Base-by-base conservation (phyloP, 129 eudicot genomes). In the Deinandra increscens region DNA sequence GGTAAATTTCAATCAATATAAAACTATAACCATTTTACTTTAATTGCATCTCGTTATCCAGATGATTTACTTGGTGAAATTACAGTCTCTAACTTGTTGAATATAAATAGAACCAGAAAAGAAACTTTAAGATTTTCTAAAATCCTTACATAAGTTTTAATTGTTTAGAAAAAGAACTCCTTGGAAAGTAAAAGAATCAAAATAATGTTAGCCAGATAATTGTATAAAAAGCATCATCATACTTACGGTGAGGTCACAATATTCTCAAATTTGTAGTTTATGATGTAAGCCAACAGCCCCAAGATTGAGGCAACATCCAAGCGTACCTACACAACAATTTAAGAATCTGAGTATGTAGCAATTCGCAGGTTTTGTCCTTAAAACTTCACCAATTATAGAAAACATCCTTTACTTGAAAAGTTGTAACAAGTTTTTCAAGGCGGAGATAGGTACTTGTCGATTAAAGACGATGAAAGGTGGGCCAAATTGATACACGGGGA, bases 281-380 rank as follows among this genome's bases (percentile, higher is more conserved):
- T 89, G 88, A 89, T 73, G 83, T 81, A 93, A 29, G 99, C 99
- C 81, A 87, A 71, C 53, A 93, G 83, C 66, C 99, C 99, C 87
- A 93, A 72, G 60, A 89, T 72, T 1, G 99, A 74, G 26, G 99
- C 97, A 55, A 55, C 73, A 73, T 93, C 99, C 89, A 93, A 78
- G 68, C 99, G 99, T 75, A 93, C 97, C 99, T 93, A 76, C 85
- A 81, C 37, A 78, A 55, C 55, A 71, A 46, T 20, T 26, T 48
- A 45, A 43, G 68, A 74, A 60, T 65, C n/a, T 68, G 5, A 55
- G 20, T 22, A 68, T 10, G 6, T 26, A 26, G 31, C 31, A 26
- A 26, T 26, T 26, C 3, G 31, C 31, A 26, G 31, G 31, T 26
- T 26, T 26, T 26, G 31, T 26, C 31, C 31, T 26, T 26, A 26